Percentiles rank a stretch among this genome's conserved stretches.
These are phyloP conservation scores for Arthrobotrys entomopaga DNA, from an alignment of 2,329 filamentous ascomycete species.

Conservation along the genomic window DNA sequence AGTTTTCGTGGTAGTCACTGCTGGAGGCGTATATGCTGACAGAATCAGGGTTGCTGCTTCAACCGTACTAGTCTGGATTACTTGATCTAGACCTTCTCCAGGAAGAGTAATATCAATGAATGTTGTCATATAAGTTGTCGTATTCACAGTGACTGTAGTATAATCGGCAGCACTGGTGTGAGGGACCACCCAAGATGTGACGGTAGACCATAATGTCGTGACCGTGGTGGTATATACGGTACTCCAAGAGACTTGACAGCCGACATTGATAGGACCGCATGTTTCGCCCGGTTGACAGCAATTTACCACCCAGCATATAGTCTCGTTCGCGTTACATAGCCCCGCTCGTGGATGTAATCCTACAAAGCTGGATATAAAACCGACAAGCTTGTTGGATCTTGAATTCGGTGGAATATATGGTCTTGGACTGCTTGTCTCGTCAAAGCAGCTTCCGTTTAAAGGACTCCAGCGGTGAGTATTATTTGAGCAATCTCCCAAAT, in stretches of 20 bases:
- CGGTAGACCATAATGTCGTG: conserved; percentile 31
- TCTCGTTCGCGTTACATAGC: conserved; percentile 34
- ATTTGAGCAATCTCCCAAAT: conserved; percentile 35
- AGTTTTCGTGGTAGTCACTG: conserved; percentile 32
- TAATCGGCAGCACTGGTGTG: conserved; percentile 22
- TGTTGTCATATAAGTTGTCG: conserved; percentile 29
- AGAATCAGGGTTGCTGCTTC: conserved; percentile 16
- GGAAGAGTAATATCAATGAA: conserved; percentile 38
- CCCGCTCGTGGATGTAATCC: conserved; percentile 28
- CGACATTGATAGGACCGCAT: conserved; percentile 33
- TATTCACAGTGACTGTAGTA: conserved; percentile 29
- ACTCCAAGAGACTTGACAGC: conserved; percentile 52
- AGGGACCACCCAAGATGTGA: conserved; percentile 40
- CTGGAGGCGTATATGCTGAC: conserved; percentile 44
- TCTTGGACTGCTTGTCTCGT: conserved; percentile 23
- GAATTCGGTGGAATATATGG: background rate
- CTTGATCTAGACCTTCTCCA: conserved; percentile 32
- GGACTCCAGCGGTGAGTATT: conserved; percentile 48
- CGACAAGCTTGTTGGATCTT: conserved; percentile 6
- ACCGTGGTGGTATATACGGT: conserved; percentile 51
- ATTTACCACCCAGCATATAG: conserved; percentile 37
- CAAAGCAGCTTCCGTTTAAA: conserved; percentile 31
- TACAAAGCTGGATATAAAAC: conserved; percentile 11
- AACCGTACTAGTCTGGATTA: conserved; percentile 18
- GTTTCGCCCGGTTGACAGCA: conserved; percentile 44